Evolutionary conservation across 1,284 basidiomycete species (phyloP), one percentile per base, ranked within the genome.

Genomic region (Puccinia hordei): DNA sequence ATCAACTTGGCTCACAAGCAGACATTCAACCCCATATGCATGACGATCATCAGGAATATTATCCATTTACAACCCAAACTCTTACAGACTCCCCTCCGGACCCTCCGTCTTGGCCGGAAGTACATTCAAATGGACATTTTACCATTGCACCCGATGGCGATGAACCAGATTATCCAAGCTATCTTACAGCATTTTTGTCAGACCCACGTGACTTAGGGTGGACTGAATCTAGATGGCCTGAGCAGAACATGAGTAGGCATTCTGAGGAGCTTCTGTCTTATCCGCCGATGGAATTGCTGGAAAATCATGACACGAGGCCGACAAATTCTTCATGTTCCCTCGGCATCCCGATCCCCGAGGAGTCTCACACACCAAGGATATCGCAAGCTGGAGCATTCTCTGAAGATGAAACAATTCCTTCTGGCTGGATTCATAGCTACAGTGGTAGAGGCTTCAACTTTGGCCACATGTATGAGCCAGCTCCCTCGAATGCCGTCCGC

Each of bases 381-480:
- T 13, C 38, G 12, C n/a, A 22, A n/a, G 15, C 35, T 27, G 38
- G n/a, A 44, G n/a, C 17, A 33, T 24, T n/a, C n/a, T 12, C 6
- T 9, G 63, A 71, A 44, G 68, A 33, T 46, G 68, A 71, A 51
- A 27, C 38, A 3, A 30, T 33, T 27, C 33, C 9, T 30, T 33
- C 46, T 53, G 24, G 49, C 2, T 24, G 24, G 2, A 17, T 33
- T 41, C 46, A 6, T 2, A 41, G 68, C 46, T 49, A 17, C 12
- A 71, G 46, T 30, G 24, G 41, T 24, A 10, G 24, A 41, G 44
- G 19, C 24, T 27, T 46, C 17, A 71, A 6, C n/a, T 33, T 27
- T 22, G 30, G 2, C 19, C 46, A 71, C 12, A 30, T 71, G 17
- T 71, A 49, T 30, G 68, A 51, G 46, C 68, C 68, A 41, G 68